Evolutionary conservation across 148 eudicot species (phyloP).

Genomic region (Vaccinium macrocarpon): DNA sequence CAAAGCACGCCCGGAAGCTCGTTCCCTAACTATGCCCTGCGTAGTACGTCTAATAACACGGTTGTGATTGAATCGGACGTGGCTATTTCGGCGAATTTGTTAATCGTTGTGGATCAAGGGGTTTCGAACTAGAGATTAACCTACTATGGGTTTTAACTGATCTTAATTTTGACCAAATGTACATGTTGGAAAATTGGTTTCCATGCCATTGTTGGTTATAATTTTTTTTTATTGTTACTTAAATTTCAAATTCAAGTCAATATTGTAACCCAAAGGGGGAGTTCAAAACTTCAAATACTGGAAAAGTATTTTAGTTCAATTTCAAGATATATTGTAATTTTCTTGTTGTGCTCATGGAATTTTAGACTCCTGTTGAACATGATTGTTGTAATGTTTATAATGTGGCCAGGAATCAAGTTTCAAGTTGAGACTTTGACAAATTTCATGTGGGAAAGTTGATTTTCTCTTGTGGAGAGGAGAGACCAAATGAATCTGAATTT

Average conservation of each 20-base stretch:
- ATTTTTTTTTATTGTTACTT: background rate
- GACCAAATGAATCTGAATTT: background rate
- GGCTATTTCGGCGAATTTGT: slow-evolving; percentile 43
- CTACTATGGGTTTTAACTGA: background rate
- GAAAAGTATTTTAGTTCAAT: background rate
- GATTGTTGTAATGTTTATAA: background rate
- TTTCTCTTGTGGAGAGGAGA: background rate
- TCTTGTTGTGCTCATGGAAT: background rate
- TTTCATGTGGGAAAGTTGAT: background rate
- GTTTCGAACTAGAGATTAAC: background rate
- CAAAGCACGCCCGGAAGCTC: slow-evolving; percentile 28
- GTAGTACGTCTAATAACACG: slow-evolving; percentile 55
- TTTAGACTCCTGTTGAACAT: background rate
- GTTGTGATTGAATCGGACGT: slow-evolving; percentile 58
- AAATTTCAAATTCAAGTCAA: background rate
- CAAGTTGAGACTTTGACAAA: background rate
- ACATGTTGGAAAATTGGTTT: background rate
- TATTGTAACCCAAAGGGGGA: background rate
- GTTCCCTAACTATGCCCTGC: slow-evolving; percentile 53
- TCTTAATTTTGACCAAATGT: background rate
- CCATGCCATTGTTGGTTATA: background rate
- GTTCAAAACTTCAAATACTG: background rate
- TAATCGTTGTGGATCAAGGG: slow-evolving; percentile 71
- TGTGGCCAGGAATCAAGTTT: background rate
- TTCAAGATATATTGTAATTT: background rate